Base-by-base conservation (phyloP, 176 grass and related monocot genomes). In the Melocanna baccifera region DNA sequence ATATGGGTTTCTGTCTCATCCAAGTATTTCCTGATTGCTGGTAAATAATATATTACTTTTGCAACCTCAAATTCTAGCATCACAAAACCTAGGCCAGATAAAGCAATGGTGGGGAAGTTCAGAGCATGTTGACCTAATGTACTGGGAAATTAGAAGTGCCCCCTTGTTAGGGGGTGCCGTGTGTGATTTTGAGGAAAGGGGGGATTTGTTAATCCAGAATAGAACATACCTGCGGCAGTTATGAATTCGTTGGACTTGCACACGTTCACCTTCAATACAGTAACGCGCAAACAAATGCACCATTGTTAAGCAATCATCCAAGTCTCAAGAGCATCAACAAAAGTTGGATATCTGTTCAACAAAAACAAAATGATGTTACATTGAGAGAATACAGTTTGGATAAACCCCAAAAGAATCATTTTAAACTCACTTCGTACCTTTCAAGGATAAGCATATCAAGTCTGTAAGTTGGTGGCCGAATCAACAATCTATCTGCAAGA, bases 291-390 rank as follows among this genome's bases (percentile, higher is more conserved):
- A 98, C 50, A 98, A 75, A 87, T 98, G 96, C 57, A 96, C 96
- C 96, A 99, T 92, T 76, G 96, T 99, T 69, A 99, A 93, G 83
- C 96, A 99, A 84, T 99, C 96, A 86, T 99, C 96, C 91, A 99
- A 41, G 62, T 99, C 96, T 36, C 96, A 8, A 99, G 78, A 68
- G 96, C 93, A 92, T 99, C 96, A 78, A 99, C 75, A 87, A 96
- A 99, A 4, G 91, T 92, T 45, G 96, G 96, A 84, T 96, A 99
- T 87, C 93, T 99, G 61, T 42, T 34, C 22, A 76, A 53, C 26
- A n/a, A 78, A 63, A 77, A n/a, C 50, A 50, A n/a, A 76, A 57
- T 75, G 71, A 73, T 86, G 42, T 23, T 26, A 20, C 9, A n/a
- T n/a, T n/a, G 25, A 86, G 41, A 67, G 9, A 67, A 71, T n/a